Evolutionary conservation across 441 rosid species (phyloP).

Genomic region (Dalechampia spathulata): DNA sequence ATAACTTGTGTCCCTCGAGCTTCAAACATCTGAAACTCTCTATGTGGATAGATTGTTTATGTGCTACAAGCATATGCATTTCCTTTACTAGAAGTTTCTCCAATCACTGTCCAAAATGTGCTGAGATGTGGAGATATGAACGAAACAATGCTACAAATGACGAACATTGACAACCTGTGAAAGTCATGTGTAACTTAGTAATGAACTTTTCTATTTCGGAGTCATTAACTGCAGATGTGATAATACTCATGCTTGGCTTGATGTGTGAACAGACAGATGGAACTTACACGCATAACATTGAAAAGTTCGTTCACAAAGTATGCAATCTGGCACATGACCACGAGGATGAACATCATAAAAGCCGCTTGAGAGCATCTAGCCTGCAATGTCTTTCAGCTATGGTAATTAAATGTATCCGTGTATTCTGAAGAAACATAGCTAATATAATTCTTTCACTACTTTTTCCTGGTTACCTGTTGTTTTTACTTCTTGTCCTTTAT

Average conservation of each 20-base stretch:
- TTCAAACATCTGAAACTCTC: neutral
- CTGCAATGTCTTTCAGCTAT: constrained; percentile 95
- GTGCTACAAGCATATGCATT: neutral
- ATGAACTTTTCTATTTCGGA: neutral
- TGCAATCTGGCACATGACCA: constrained; percentile 62
- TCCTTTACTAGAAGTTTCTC: neutral
- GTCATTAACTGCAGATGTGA: neutral
- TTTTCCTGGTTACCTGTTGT: neutral
- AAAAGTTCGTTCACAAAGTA: constrained; percentile 58
- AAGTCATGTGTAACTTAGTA: neutral
- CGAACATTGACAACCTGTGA: neutral
- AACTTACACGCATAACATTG: constrained; percentile 71
- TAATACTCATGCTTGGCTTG: neutral
- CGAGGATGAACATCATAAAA: constrained; percentile 40
- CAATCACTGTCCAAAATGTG: neutral
- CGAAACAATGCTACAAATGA: neutral
- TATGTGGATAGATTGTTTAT: neutral
- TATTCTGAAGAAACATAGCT: neutral
- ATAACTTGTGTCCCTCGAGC: neutral
- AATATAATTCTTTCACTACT: neutral
- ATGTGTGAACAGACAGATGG: constrained; percentile 63
- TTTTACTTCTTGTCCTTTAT: neutral
- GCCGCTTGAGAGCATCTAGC: constrained; percentile 63
- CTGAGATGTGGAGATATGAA: neutral
- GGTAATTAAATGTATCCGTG: constrained; percentile 35